Conservation (phyloP, 495 filamentous ascomycete species). For the Penicillium argentinense region DNA sequence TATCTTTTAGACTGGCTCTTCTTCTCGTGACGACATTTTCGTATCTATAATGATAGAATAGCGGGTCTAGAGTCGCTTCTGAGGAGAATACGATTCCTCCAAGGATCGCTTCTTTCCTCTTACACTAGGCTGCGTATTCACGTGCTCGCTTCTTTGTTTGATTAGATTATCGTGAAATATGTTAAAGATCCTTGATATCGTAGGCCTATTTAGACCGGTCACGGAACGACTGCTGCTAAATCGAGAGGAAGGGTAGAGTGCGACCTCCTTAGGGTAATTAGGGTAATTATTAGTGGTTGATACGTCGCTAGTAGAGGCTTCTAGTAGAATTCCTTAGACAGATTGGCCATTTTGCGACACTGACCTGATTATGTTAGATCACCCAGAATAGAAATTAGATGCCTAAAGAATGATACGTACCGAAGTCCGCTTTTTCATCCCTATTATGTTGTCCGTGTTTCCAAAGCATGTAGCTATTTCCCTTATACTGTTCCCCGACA, state of each 20-base stretch:
- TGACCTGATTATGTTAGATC: not conserved
- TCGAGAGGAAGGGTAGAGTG: no score
- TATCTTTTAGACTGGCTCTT: no score
- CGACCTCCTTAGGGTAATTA: no score
- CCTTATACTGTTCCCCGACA: not conserved
- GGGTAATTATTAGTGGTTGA: conserved; percentile 3
- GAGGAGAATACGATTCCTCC: no score
- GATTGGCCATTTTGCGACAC: conserved; percentile 2
- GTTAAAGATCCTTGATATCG: conserved; percentile 9
- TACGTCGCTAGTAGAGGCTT: not conserved
- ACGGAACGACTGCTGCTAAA: conserved; percentile 6
- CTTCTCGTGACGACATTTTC: no score
- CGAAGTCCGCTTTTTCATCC: not conserved
- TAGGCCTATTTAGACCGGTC: conserved; percentile 8
- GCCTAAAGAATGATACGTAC: not conserved
- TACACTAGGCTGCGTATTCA: no score
- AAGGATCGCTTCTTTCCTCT: no score
- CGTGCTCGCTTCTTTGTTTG: no score
- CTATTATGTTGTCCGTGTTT: not conserved
- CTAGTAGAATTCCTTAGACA: not conserved
- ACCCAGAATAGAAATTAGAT: not conserved
- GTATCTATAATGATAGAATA: no score
- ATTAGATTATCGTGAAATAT: conserved; percentile 7
- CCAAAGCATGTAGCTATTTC: not conserved
- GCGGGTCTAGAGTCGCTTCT: no score